Evolutionary conservation across 495 filamentous ascomycete species (phyloP), one percentile per base, ranked within the genome.

Genomic region (Hypomontagnella monticulosa): DNA sequence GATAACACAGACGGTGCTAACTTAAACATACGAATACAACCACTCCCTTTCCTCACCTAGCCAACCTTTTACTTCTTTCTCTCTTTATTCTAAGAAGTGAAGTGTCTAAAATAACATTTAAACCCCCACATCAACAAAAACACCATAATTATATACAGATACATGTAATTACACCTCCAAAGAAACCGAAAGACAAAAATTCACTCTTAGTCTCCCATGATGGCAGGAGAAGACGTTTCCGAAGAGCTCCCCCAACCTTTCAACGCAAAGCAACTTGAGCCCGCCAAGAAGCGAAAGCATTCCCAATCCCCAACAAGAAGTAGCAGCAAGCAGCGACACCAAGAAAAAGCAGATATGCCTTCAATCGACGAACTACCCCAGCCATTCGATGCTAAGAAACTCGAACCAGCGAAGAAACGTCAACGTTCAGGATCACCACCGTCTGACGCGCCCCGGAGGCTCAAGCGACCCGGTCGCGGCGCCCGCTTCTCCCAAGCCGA

Each of bases 381-480:
- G 59, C 82, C 83, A 20, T 85, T 84, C 73, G 80, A 86, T 70
- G 84, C 84, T 9, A 82, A 78, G 49, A 81, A 80, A 44, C 75
- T 86, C 48, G 80, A 81, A 37, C 76, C 83, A 8, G 82, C 84
- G 6, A 85, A 85, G 72, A 79, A 84, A 57, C 74, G 78, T 19
- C 72, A 75, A 50, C 77, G 75, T 61, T 81, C 80, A 36, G 61
- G 65, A 43, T 81, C 80, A 12, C 71, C 73, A 20, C 68, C 77
- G 49, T 70, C 77, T 56, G 78, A 81, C 5, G 69, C 81, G 14
- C 81, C 88, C 6, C 87, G 90, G 15, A 90, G 90, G 70, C 89
- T 89, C 36, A 97, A 97, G 78, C 87, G 92, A 14, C 95, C 95
- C 8, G 93, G 93, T 12, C 90, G 87, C 60, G 88, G 90, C 44